These are phyloP conservation scores for Xylaria cubensis DNA, from an alignment of 495 filamentous ascomycete genomes.

Conservation along the genomic window DNA sequence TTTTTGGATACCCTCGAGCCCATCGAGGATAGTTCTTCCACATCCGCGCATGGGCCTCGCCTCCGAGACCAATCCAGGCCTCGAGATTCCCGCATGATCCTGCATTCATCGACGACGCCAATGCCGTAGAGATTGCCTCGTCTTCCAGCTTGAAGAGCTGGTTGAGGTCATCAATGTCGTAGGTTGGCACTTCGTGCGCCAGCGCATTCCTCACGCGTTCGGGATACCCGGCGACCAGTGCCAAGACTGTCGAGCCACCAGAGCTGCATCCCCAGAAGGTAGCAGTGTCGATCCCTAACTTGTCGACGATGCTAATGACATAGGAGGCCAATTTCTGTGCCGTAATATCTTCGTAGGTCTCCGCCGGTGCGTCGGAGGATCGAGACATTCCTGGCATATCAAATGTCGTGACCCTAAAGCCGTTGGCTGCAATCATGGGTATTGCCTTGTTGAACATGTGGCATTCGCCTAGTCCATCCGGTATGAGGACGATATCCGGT, in stretches of 20 bases:
- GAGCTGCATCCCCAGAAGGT: slow-evolving; percentile 38
- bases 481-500: slow-evolving; percentile 37
- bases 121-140: slow-evolving; percentile 19
- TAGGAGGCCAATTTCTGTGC: slow-evolving; percentile 32
- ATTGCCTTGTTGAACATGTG: slow-evolving; percentile 32
- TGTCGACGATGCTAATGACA: slow-evolving; percentile 38
- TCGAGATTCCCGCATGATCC: slow-evolving; percentile 29
- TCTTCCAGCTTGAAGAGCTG: slow-evolving; percentile 26
- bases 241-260: slow-evolving; percentile 33
- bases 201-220: slow-evolving; percentile 31
- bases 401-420: slow-evolving; percentile 40
- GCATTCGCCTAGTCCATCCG: slow-evolving; percentile 40
- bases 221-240: slow-evolving; percentile 28
- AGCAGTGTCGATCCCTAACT: slow-evolving; percentile 29
- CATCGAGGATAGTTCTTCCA: slow-evolving; percentile 38
- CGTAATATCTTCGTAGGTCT: slow-evolving; percentile 29
- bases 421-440: slow-evolving; percentile 21
- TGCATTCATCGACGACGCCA: slow-evolving; percentile 11
- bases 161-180: neutral
- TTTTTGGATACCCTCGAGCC: slow-evolving; percentile 30
- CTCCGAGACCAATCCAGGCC: slow-evolving; percentile 32
- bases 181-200: slow-evolving; percentile 36
- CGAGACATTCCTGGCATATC: slow-evolving; percentile 43
- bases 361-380: slow-evolving; percentile 25
- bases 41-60: slow-evolving; percentile 33